Conservation (phyloP, 2,329 filamentous ascomycete species). For the Alternaria triticimaculans region DNA sequence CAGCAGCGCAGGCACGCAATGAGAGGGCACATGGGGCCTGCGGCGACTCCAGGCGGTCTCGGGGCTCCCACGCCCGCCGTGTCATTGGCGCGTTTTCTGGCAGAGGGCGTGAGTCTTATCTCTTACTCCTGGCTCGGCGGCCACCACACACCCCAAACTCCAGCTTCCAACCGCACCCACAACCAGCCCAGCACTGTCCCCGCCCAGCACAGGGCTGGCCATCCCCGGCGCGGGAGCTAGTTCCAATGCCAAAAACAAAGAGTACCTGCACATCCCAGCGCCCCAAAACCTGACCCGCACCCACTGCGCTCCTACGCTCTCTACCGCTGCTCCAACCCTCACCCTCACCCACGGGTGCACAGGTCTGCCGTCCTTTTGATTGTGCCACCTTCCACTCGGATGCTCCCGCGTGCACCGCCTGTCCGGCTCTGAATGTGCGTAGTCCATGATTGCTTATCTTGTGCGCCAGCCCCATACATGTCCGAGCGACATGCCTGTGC, state of each 20-base stretch:
- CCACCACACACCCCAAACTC: conserved; percentile 23
- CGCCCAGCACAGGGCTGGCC: conserved; percentile 34
- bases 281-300: conserved; percentile 17
- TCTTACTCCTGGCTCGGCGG: conserved; percentile 30
- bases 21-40: conserved; percentile 11
- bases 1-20: conserved; percentile 25
- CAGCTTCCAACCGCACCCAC: conserved; percentile 24
- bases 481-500: conserved; percentile 30
- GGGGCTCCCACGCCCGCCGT: conserved; percentile 19
- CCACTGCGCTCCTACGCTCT: background rate
- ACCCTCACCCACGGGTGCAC: conserved; percentile 33
- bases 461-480: conserved; percentile 34
- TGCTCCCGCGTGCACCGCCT: conserved; percentile 40
- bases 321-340: conserved; percentile 22
- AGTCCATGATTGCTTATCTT: conserved; percentile 42
- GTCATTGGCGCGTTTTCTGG: conserved; percentile 24
- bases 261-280: conserved; percentile 42
- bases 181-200: conserved; percentile 23
- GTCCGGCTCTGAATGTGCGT: conserved; percentile 31
- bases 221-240: conserved; percentile 46
- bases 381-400: conserved; percentile 35
- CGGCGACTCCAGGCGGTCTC: conserved; percentile 12
- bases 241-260: conserved; percentile 38
- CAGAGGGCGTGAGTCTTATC: conserved; percentile 31
- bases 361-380: conserved; percentile 29